Conservation (phyloP, 2,329 filamentous ascomycete species). For the Pyrenochaeta sp. region DNA sequence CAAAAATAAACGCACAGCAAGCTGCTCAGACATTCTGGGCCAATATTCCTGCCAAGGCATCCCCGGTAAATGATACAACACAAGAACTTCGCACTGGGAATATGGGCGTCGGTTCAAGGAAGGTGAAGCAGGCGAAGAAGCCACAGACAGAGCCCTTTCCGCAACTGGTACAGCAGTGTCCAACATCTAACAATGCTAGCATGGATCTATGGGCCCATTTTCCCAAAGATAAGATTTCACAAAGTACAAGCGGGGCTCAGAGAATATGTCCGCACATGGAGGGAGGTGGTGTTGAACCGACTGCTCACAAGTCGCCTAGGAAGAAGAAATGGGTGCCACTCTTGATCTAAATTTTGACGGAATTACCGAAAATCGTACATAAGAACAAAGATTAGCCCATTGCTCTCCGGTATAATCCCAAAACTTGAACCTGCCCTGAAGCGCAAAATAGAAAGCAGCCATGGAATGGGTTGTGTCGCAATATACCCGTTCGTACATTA, state of each 20-base stretch:
- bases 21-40: conserved; percentile 5
- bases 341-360: neutral
- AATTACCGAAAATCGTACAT: no score
- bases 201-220: conserved; percentile 2
- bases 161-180: neutral
- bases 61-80: neutral
- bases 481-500: no score
- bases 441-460: no score
- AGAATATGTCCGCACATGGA: neutral
- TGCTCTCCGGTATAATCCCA: no score
- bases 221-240: neutral
- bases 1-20: conserved; percentile 1
- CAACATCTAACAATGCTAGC: conserved; percentile 1
- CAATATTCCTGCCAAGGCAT: neutral
- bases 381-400: no score
- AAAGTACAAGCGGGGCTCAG: neutral
- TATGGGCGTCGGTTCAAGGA: neutral
- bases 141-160: conserved; percentile 1
- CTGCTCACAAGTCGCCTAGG: neutral
- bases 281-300: neutral
- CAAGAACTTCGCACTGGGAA: neutral
- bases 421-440: no score
- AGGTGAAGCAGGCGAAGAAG: neutral
- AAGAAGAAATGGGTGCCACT: neutral
- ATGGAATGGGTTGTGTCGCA: no score